Evolutionary conservation across 1,284 basidiomycete species (phyloP), one percentile per base, ranked within the genome.

Genomic region (Cryptococcus hybrid): DNA sequence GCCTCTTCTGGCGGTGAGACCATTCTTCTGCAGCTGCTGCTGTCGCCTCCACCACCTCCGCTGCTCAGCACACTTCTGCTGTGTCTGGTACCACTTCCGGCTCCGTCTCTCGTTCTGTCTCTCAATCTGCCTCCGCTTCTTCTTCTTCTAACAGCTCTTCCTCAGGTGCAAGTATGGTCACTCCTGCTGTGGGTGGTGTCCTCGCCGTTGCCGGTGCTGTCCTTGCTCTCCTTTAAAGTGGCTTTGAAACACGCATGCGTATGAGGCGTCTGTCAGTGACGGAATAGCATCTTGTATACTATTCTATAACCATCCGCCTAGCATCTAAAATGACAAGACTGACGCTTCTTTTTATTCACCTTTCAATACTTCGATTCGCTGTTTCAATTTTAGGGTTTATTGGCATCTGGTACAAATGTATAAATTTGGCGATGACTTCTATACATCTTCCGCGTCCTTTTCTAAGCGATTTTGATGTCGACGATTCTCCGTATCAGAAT

Each of bases 131-230:
- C 5, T 12, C 49, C n/a, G 40, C 60, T 12, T 37, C 47, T n/a
- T 47, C 54, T 24, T n/a, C 52, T 40, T 47, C 59, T 7, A 24
- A 46, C 42, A 34, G 57, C 42, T n/a, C 34, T 13, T 48, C 56
- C 40, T 39, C 46, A 6, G 51, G 49, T n/a, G 46, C 39, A 47
- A 47, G 49, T 15, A 34, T 56, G 39, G 52, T 50, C 13, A 55
- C 51, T 30, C 61, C 63, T 45, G 63, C 54, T 55, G 37, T 58
- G 61, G 42, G 57, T 38, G 68, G 64, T 51, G 50, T 72, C 24
- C 56, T 70, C 45, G 73, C 57, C 46, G 40, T 70, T 39, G 68
- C 62, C 50, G 71, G 69, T 58, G 69, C 61, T 54, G 60, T 67
- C 46, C 66, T 67, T 38, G 68, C 69, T 48, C 8, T 58, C 36